These are phyloP conservation scores for Xerocomus brunneocitrinus DNA, from an alignment of 768 basidiomycete genomes.

Conservation along the genomic window DNA sequence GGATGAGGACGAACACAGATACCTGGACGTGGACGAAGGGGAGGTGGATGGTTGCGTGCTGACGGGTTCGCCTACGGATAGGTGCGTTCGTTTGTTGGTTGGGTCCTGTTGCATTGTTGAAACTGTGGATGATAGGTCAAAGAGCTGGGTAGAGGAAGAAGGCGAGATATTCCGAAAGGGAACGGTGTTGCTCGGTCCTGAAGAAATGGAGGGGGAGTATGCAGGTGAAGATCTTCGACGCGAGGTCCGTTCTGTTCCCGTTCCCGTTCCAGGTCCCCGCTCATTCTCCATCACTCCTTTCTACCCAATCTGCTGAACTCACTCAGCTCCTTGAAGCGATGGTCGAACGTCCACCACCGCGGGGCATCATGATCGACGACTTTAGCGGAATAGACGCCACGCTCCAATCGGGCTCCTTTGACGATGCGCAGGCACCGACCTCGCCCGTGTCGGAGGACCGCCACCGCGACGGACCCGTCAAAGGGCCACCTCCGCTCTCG, in stretches of 20 bases:
- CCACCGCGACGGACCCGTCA: neutral
- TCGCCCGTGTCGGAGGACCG: conserved; percentile 23
- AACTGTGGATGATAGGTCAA: conserved; percentile 42
- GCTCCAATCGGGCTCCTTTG: conserved; percentile 8
- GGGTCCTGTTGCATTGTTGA: neutral
- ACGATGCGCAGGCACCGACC: conserved; percentile 10
- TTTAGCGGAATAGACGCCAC: conserved; percentile 43
- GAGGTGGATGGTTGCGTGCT: conserved; percentile 12
- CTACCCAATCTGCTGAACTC: neutral
- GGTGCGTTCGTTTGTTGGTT: conserved; percentile 36
- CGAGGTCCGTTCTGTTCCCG: conserved; percentile 44
- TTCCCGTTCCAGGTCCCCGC: neutral
- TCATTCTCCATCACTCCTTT: neutral
- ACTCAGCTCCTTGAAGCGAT: conserved; percentile 74
- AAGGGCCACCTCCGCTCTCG: conserved; percentile 26
- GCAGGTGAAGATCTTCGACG: conserved; percentile 84
- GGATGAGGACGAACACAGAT: conserved; percentile 38
- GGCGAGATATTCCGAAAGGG: conserved; percentile 96
- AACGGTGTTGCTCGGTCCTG: conserved; percentile 68
- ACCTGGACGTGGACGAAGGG: conserved; percentile 36
- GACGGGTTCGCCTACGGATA: conserved; percentile 37
- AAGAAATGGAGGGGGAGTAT: conserved; percentile 87
- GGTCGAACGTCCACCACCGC: conserved; percentile 80
- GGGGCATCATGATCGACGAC: conserved; percentile 57
- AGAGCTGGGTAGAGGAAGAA: conserved; percentile 88